Evolutionary conservation across 352 stramenopile genomes (phyloP).

Genomic region (Phytopythium ostracodes): DNA sequence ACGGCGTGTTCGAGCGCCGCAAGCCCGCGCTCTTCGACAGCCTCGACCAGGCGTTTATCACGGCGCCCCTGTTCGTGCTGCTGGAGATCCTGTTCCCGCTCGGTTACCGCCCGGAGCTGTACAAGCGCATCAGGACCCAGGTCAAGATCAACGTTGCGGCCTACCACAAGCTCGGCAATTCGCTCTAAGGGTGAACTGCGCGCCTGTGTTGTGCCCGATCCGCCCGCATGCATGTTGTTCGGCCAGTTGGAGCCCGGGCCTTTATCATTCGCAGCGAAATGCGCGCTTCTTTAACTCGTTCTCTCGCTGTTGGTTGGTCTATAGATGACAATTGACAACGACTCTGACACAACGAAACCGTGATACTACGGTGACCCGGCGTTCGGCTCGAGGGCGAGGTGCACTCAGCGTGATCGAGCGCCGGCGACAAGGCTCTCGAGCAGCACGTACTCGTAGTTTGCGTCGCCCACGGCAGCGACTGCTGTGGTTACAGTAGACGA

Average conservation of each 20-base stretch:
- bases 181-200: constrained; percentile 11
- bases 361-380: too few relatives aligned
- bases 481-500: too few relatives aligned
- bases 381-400: too few relatives aligned
- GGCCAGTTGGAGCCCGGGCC: neutral
- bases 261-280: neutral
- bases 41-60: constrained; percentile 79
- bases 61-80: constrained; percentile 87
- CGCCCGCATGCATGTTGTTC: neutral
- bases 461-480: too few relatives aligned
- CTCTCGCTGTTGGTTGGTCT: too few relatives aligned
- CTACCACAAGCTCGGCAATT: constrained; percentile 42
- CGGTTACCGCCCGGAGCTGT: constrained; percentile 74
- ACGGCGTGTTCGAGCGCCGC: constrained; percentile 82
- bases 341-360: too few relatives aligned
- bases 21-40: constrained; percentile 86
- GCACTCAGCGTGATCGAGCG: too few relatives aligned
- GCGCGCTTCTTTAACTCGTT: too few relatives aligned
- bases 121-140: constrained; percentile 55
- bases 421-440: too few relatives aligned
- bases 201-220: neutral
- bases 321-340: too few relatives aligned
- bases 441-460: too few relatives aligned
- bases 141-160: constrained; percentile 56
- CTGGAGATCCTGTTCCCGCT: constrained; percentile 81